These are phyloP conservation scores for Vigna nakashimae DNA, from an alignment of 306 rosid genomes.

Conservation along the genomic window DNA sequence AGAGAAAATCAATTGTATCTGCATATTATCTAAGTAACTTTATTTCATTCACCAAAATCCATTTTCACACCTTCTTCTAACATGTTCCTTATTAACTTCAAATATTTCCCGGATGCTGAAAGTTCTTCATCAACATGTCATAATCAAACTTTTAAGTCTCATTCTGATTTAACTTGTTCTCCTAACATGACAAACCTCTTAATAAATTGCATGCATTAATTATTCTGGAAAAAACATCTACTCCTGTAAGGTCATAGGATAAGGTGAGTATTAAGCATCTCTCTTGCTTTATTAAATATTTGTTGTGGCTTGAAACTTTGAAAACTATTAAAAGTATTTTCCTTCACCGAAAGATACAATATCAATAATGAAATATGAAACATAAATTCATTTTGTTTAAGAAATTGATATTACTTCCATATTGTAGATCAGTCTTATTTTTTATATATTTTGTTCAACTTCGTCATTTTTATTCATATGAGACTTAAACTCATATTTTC, in stretches of 20 bases:
- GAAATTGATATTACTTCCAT: too few relatives aligned
- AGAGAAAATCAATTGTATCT: neutral
- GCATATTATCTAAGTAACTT: neutral
- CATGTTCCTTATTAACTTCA: neutral
- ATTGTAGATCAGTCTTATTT: too few relatives aligned
- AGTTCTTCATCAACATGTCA: conserved; percentile 5
- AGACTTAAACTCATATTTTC: too few relatives aligned
- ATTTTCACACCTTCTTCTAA: neutral
- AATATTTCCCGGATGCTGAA: conserved; percentile 21
- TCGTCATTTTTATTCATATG: too few relatives aligned
- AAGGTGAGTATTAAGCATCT: neutral
- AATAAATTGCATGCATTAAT: neutral
- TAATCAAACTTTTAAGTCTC: conserved; percentile 25
- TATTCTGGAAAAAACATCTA: neutral
- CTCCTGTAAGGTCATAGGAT: neutral
- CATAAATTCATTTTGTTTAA: too few relatives aligned
- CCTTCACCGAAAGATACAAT: too few relatives aligned
- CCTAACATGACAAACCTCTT: neutral
- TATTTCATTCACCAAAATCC: conserved; percentile 16
- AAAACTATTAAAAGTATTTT: too few relatives aligned
- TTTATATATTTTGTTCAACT: too few relatives aligned
- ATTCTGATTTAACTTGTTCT: conserved; percentile 17
- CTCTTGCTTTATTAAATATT: too few relatives aligned
- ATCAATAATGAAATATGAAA: too few relatives aligned
- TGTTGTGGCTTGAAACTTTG: too few relatives aligned